These are phyloP conservation scores for Penicillium canariense DNA, from an alignment of 495 filamentous ascomycete genomes.

Conservation along the genomic window DNA sequence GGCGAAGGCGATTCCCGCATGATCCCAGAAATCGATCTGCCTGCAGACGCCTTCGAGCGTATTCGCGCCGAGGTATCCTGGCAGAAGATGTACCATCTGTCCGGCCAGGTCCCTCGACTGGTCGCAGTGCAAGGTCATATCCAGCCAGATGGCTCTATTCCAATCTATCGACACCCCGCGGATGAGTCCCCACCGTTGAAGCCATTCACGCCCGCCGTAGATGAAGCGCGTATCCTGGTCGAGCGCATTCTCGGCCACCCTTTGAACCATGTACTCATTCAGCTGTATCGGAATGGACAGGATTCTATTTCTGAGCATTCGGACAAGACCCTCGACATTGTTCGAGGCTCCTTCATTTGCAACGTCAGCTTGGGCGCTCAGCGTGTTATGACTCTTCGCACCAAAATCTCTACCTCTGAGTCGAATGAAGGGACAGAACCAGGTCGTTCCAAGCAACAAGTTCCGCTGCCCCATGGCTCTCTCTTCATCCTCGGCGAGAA, in stretches of 20 bases:
- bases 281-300: slow-evolving; percentile 85
- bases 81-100: slow-evolving; percentile 90
- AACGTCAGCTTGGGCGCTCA: slow-evolving; percentile 92
- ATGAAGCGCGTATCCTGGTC: slow-evolving; percentile 61
- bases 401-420: slow-evolving; percentile 58
- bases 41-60: slow-evolving; percentile 63
- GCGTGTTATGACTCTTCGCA: slow-evolving; percentile 85
- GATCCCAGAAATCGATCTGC: slow-evolving; percentile 61
- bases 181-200: slow-evolving; percentile 82
- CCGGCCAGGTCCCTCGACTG: slow-evolving; percentile 89
- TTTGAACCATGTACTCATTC: slow-evolving; percentile 90
- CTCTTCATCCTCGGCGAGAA: slow-evolving; percentile 77
- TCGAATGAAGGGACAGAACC: slow-evolving; percentile 16
- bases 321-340: slow-evolving; percentile 95
- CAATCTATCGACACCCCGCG: slow-evolving; percentile 90
- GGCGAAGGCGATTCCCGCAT: slow-evolving; percentile 82
- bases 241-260: slow-evolving; percentile 73
- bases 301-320: slow-evolving; percentile 97
- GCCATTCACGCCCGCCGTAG: slow-evolving; percentile 70
- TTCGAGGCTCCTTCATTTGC: slow-evolving; percentile 73
- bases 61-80: slow-evolving; percentile 76
- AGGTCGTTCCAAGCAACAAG: slow-evolving; percentile 57
- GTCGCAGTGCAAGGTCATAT: slow-evolving; percentile 84
- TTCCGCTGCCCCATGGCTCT: slow-evolving; percentile 82
- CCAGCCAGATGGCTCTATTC: slow-evolving; percentile 70